These are phyloP conservation scores for Botrytis fabae DNA, from an alignment of 2,329 filamentous ascomycete species.

Conservation along the genomic window DNA sequence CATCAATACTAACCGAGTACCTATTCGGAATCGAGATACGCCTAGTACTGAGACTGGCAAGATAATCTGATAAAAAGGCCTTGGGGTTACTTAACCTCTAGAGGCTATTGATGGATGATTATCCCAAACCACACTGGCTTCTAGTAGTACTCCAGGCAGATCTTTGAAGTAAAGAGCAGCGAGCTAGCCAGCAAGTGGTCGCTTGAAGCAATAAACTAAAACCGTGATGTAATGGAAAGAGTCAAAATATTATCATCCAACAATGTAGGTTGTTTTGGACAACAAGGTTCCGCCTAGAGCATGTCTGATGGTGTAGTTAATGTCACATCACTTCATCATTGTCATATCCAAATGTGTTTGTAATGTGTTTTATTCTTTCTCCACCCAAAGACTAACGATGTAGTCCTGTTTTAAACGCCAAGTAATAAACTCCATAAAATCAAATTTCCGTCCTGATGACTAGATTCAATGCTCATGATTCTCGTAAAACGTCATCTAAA, in stretches of 20 bases:
- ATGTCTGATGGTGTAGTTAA: not conserved
- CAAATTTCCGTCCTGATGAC: conserved; percentile 1
- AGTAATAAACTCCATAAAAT: not conserved
- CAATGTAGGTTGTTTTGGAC: not conserved
- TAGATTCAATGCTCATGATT: not conserved
- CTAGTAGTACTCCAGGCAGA: too few species aligned
- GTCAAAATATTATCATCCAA: not conserved
- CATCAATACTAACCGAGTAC: too few species aligned
- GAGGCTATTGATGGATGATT: too few species aligned
- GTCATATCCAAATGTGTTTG: not conserved
- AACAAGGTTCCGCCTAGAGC: not conserved
- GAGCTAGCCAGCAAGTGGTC: too few species aligned
- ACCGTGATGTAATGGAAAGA: not conserved
- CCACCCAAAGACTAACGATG: conserved; percentile 1
- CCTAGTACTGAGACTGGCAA: too few species aligned
- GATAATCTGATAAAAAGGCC: too few species aligned
- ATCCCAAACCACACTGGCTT: too few species aligned
- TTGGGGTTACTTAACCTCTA: too few species aligned
- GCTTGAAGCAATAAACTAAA: too few species aligned
- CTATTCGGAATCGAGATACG: too few species aligned
- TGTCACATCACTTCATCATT: not conserved
- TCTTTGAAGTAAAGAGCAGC: too few species aligned
- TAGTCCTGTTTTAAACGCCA: conserved; percentile 4
- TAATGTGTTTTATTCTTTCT: conserved; percentile 20
- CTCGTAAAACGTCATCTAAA: not conserved